Evolutionary conservation across 495 filamentous ascomycete species (phyloP), one percentile per base, ranked within the genome.

Genomic region (Talaromyces trachyspermus): DNA sequence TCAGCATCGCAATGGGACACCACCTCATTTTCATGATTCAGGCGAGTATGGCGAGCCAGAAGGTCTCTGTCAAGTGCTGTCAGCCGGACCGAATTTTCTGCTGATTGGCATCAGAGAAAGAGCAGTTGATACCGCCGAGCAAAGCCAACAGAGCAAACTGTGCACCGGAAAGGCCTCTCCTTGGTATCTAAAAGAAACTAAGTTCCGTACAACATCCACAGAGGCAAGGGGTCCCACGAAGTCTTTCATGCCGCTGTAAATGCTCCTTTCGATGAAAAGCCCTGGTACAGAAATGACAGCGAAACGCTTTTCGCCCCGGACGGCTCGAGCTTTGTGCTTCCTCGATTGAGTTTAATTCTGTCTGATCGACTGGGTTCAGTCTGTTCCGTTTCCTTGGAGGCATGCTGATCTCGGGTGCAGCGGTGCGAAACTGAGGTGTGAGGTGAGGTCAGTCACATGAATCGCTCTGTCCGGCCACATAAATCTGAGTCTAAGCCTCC

Each of bases 191-290:
- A n/a, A 4, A 32, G 29, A 9, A 32, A 4, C 10, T 32, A 10
- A 32, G 29, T 32, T n/a, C 10, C 29, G 29, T 32, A n/a, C 10
- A 32, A 32, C 10, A 32, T 10, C 1, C 14, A n/a, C 1, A n/a
- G 10, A 32, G 14, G 14, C 29, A 32, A 32, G 29, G 29, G 15
- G 5, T 41, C 57, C 18, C 30, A 62, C 59, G 61, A 25, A 57
- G 51, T 48, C 57, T 46, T 25, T 60, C 57, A 23, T 60, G 57
- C 27, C 57, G 55, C 15, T 54, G 49, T 9, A 60, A 43, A 43
- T 60, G 57, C 24, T 60, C 57, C 19, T 51, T 46, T 22, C 57
- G 50, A 14, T 44, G 47, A 40, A 58, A 60, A 24, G 45, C 49
- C 33, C 53, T 60, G 41, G 42, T 41, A 35, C 57, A 60, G 39